Conservation (phyloP, 768 basidiomycete species). For the Tylopilus subfusipes region DNA sequence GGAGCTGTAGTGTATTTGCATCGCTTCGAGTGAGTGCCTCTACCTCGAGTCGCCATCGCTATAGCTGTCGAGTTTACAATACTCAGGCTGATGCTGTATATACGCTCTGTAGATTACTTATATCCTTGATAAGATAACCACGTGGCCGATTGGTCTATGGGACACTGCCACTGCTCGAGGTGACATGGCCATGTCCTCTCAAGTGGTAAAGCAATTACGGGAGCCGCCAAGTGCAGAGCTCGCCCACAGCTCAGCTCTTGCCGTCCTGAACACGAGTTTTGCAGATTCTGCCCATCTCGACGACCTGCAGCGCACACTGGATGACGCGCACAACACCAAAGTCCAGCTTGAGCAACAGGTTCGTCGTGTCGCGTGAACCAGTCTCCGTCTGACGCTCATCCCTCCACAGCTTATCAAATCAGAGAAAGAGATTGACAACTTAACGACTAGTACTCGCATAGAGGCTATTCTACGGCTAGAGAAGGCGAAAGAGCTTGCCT, state of each 20-base stretch:
- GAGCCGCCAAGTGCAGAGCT: conserved; percentile 45
- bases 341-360: conserved; percentile 45
- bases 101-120: too few species aligned
- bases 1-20: background rate
- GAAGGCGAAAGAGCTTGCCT: conserved; percentile 68
- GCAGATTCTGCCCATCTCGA: conserved; percentile 49
- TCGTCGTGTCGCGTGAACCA: conserved; percentile 35
- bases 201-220: conserved; percentile 46
- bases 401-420: conserved; percentile 59
- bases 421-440: conserved; percentile 40
- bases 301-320: conserved; percentile 42
- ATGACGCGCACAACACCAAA: conserved; percentile 38
- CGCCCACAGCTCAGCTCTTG: conserved; percentile 34
- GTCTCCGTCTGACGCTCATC: conserved; percentile 10
- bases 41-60: background rate
- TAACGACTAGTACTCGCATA: conserved; percentile 48
- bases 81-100: too few species aligned
- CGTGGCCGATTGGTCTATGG: conserved; percentile 12
- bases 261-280: conserved; percentile 45
- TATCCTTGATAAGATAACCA: conserved; percentile 30
- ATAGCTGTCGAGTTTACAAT: background rate
- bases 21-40: background rate
- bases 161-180: background rate
- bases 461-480: conserved; percentile 49
- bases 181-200: conserved; percentile 35